Conservation (phyloP, 2,329 filamentous ascomycete species). For the Blastomyces parvus region DNA sequence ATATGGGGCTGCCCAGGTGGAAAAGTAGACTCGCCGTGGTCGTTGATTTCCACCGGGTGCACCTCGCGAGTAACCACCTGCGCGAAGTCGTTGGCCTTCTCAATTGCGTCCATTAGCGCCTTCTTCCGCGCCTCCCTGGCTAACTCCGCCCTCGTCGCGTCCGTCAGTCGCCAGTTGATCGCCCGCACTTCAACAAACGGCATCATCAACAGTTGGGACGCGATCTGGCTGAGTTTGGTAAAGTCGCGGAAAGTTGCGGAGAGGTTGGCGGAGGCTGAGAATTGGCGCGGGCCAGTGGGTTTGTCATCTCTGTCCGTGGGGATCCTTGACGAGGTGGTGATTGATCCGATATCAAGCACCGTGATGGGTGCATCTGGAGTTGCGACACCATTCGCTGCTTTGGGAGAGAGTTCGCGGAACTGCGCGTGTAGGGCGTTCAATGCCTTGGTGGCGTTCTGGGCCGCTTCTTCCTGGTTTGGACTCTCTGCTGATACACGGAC, state of each 20-base stretch:
- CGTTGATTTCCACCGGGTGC: conserved; percentile 13
- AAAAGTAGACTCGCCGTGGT: neutral
- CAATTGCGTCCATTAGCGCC: conserved; percentile 21
- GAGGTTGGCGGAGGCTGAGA: conserved; percentile 17
- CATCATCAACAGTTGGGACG: conserved; percentile 15
- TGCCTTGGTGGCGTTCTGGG: conserved; percentile 1
- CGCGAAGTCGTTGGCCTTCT: conserved; percentile 19
- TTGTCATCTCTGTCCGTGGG: conserved; percentile 11
- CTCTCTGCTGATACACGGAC: neutral
- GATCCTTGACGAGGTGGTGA: neutral
- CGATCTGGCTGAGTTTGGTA: conserved; percentile 16
- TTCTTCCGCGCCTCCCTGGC: conserved; percentile 18
- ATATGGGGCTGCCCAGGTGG: neutral
- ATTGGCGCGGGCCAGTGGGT: conserved; percentile 11
- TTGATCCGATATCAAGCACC: conserved; percentile 14
- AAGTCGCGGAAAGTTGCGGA: conserved; percentile 22
- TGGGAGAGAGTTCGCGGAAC: conserved; percentile 10
- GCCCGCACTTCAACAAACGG: conserved; percentile 19
- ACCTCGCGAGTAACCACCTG: conserved; percentile 18
- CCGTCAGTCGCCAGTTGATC: conserved; percentile 22
- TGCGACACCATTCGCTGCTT: conserved; percentile 7
- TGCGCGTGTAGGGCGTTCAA: neutral
- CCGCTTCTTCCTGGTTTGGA: neutral
- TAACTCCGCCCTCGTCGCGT: conserved; percentile 17
- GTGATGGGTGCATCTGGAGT: conserved; percentile 18